Base-by-base conservation (phyloP, 257 asterid species). In the Plantago ovata region DNA sequence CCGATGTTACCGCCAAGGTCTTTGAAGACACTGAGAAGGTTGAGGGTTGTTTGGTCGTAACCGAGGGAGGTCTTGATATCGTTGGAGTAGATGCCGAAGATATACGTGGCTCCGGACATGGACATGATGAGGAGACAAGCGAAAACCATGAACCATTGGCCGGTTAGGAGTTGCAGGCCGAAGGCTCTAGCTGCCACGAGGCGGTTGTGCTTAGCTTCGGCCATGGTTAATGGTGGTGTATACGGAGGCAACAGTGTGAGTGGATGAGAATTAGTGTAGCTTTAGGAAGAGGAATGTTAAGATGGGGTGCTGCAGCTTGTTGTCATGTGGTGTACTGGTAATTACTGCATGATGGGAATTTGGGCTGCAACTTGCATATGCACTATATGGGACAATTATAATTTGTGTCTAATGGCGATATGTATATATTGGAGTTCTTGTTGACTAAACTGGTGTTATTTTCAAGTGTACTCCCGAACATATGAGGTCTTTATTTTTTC, bases 141-240 rank as follows among this genome's bases (percentile, higher is more conserved):
- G 22, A 84, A 81, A 5, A 79, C 71, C 85, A 79, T 77, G 79
- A 79, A 84, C 89, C 89, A 84, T 49, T 87, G 71, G 22, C 89
- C 64, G 6, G 69, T 55, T 50, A 84, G 9, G 7, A 72, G 56
- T 5, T 77, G 81, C 49, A 60, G 38, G 54, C 61, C 50, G 16
- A 77, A 57, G 58, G 61, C 52, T 9, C 49, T 52, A 24, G 62
- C 46, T 11, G 32, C 45, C 38, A 44, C 45, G 22, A 48, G 50
- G 14, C 14, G 13, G 56, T 20, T 32, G 14, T 13, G 28, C 7
- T 22, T 36, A 50, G 56, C 28, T 23, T 10, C 32, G 38, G 62
- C 20, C 15, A 22, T 55, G 45, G 15, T 16, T n/a, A n/a, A n/a
- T n/a, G n/a, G n/a, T n/a, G n/a, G n/a, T n/a, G n/a, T 9, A 9